phyloP scores from a whole-genome alignment of 768 basidiomycete species.

The Boletellus ananiceps region DNA sequence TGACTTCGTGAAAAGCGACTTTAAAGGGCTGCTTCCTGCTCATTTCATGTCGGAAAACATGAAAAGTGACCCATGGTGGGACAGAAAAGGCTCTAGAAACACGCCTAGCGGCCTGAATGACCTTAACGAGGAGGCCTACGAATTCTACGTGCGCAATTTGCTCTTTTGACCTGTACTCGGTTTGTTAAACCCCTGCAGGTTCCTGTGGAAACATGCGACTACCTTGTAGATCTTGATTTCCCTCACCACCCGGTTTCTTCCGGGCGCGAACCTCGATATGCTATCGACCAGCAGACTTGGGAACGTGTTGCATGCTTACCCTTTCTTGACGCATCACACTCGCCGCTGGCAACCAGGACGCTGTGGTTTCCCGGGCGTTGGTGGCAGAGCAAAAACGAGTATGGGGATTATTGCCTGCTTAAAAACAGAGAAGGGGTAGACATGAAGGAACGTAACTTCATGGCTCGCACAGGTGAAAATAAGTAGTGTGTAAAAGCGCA shows the following conservation, averaged over 20 bases:
- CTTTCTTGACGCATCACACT: slow-evolving; percentile 81
- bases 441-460: slow-evolving; percentile 23
- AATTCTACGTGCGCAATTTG: slow-evolving; percentile 64
- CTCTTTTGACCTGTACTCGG: not conserved
- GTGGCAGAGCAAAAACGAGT: slow-evolving; percentile 70
- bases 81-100: slow-evolving; percentile 54
- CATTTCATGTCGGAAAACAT: slow-evolving; percentile 52
- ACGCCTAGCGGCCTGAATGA: slow-evolving; percentile 77
- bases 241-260: slow-evolving; percentile 59
- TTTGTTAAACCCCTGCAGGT: slow-evolving; percentile 43
- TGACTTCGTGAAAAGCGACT: slow-evolving; percentile 90
- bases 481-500: slow-evolving; percentile 8
- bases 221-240: slow-evolving; percentile 87
- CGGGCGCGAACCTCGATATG: slow-evolving; percentile 75
- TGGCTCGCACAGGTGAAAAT: slow-evolving; percentile 4
- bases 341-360: slow-evolving; percentile 64
- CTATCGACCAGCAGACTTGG: slow-evolving; percentile 62
- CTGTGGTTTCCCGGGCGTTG: slow-evolving; percentile 73
- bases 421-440: slow-evolving; percentile 45
- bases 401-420: slow-evolving; percentile 89
- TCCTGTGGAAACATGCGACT: slow-evolving; percentile 70
- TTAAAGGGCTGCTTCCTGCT: slow-evolving; percentile 82
- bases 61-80: slow-evolving; percentile 27
- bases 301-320: slow-evolving; percentile 74
- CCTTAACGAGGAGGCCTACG: slow-evolving; percentile 71